Evolutionary conservation across 768 basidiomycete genomes (phyloP).

Genomic region (Lentinula lateritia): DNA sequence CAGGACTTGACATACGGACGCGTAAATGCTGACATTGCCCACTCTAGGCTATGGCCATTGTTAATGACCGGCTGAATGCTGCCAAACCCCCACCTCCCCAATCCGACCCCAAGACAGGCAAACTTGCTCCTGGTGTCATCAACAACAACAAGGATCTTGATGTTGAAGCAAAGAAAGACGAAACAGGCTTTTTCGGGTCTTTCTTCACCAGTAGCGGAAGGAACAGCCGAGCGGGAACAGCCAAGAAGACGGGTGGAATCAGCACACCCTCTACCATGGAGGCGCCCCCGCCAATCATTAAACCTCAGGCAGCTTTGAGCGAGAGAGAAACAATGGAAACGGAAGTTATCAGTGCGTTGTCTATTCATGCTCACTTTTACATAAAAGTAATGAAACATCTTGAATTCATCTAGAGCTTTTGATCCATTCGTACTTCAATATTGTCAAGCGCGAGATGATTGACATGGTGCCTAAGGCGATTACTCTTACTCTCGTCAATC

Average conservation of each 20-base stretch:
- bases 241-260: slow-evolving; percentile 45
- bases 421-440: slow-evolving; percentile 96
- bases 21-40: slow-evolving; percentile 1
- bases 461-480: slow-evolving; percentile 99
- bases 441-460: slow-evolving; percentile 98
- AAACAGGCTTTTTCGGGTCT: slow-evolving; percentile 88
- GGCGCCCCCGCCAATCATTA: slow-evolving; percentile 80
- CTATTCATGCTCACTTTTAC: background rate
- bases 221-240: slow-evolving; percentile 44
- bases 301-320: slow-evolving; percentile 84
- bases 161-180: slow-evolving; percentile 84
- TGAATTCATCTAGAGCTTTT: slow-evolving; percentile 64
- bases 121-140: slow-evolving; percentile 52
- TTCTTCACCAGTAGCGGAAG: slow-evolving; percentile 74
- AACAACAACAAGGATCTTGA: slow-evolving; percentile 97
- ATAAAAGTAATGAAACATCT: background rate
- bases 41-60: slow-evolving; percentile 78
- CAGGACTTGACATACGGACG: background rate
- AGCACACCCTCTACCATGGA: slow-evolving; percentile 35
- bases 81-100: slow-evolving; percentile 58
- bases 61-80: slow-evolving; percentile 78
- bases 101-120: slow-evolving; percentile 68
- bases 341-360: slow-evolving; percentile 91
- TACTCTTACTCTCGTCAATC: slow-evolving; percentile 83
- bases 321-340: slow-evolving; percentile 98